A percentile compares a stretch with the other conserved stretches of the same genome.
Conservation (phyloP, 2,329 filamentous ascomycete species). For the Pestalotiopsis sp. region DNA sequence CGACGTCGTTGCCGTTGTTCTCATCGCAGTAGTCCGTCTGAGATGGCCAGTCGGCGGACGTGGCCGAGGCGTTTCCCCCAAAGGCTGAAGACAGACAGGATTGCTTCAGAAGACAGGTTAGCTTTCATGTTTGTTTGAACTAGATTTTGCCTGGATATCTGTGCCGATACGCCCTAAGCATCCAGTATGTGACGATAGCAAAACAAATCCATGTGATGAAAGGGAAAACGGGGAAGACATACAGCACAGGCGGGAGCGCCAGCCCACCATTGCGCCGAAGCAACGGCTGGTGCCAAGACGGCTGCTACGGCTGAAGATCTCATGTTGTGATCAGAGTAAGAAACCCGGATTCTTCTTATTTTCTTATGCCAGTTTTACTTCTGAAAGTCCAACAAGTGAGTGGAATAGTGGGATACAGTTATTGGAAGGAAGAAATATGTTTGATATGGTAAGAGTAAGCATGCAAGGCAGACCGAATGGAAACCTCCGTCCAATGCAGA, state of each 20-base stretch:
- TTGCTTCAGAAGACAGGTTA: conserved; percentile 32
- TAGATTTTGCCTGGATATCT: too few relatives aligned
- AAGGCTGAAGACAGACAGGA: conserved; percentile 44
- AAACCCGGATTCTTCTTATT: background rate
- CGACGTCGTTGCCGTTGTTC: conserved; percentile 27
- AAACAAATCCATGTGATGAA: background rate
- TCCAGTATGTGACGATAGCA: background rate
- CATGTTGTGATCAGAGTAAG: conserved; percentile 27
- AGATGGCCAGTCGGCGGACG: conserved; percentile 32
- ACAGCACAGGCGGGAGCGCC: conserved; percentile 46
- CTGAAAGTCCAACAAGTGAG: background rate
- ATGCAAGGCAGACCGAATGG: background rate
- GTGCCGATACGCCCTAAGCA: too few relatives aligned
- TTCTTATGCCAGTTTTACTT: background rate
- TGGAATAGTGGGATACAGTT: background rate
- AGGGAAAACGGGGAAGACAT: conserved; percentile 22
- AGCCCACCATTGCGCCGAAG: conserved; percentile 38
- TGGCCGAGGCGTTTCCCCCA: conserved; percentile 21
- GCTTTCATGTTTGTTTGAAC: background rate
- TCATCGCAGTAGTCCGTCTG: conserved; percentile 34
- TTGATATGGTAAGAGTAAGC: conserved; percentile 9
- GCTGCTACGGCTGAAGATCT: conserved; percentile 30
- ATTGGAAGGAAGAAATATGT: background rate
- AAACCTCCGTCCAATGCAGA: background rate
- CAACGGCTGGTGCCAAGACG: conserved; percentile 28